A percentile compares a stretch with the other conserved stretches of the same genome.
Evolutionary conservation across 768 basidiomycete species (phyloP).

Genomic region (Pleurotus ostreatus): DNA sequence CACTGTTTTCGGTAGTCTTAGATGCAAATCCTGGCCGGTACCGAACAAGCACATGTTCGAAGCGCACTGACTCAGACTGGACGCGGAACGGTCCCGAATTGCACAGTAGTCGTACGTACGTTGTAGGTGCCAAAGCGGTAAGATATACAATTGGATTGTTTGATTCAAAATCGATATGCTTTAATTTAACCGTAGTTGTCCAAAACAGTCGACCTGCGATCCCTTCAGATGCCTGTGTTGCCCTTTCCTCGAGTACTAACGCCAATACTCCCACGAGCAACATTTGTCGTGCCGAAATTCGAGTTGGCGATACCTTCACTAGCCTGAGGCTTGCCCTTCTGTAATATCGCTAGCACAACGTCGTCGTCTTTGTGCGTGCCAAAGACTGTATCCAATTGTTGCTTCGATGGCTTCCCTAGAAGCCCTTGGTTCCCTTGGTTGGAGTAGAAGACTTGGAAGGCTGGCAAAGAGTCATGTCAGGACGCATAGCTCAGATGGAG

Average conservation of each 20-base stretch:
- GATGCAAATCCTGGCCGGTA: too few species aligned
- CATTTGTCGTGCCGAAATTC: constrained; percentile 17
- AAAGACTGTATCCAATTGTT: constrained; percentile 76
- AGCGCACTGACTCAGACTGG: too few species aligned
- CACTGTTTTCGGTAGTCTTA: too few species aligned
- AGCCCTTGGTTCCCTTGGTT: constrained; percentile 76
- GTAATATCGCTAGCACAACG: constrained; percentile 53
- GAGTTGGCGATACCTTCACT: constrained; percentile 38
- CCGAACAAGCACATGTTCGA: too few species aligned
- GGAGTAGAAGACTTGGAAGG: constrained; percentile 69
- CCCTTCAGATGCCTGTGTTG: constrained; percentile 27
- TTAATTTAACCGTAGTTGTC: neutral
- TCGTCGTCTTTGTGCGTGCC: constrained; percentile 62
- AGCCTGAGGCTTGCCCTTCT: constrained; percentile 58
- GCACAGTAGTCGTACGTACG: too few species aligned
- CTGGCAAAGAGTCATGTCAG: constrained; percentile 26
- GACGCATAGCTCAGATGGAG: neutral
- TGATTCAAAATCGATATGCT: neutral
- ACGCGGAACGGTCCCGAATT: too few species aligned
- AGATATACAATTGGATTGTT: neutral
- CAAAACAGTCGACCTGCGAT: neutral
- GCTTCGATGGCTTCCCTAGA: constrained; percentile 71
- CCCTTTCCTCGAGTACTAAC: constrained; percentile 39
- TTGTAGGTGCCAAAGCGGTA: neutral
- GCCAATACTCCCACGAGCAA: constrained; percentile 25